Base-by-base conservation (phyloP, 2,329 filamentous ascomycete species). In the Aspergillus arachidicola region DNA sequence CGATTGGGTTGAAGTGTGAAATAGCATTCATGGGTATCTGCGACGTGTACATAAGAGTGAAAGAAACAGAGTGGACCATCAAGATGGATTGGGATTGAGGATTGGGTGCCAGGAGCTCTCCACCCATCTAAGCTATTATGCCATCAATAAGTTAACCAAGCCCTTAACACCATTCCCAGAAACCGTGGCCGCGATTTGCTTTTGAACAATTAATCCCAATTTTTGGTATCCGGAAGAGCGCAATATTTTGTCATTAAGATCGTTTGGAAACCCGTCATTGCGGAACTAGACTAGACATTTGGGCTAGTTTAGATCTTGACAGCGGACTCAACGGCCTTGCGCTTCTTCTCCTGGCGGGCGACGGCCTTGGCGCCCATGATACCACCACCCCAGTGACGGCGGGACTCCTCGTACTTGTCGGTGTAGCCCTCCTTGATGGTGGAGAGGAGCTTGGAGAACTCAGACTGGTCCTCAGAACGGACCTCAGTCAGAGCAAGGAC, bases 351-450 rank as follows among this genome's bases (percentile, higher is more conserved):
- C 78, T 85, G 84, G 75, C 85, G 84, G 70, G 87, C 89, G 72
- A 88, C 89, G 79, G 95, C 94, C 92, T 99, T 99, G 81, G 90
- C 87, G 78, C 95, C 89, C 94, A 99, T 97, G 86, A 99, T 97
- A 84, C 96, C 96, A 88, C 95, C 95, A 86, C 96, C 95, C 95
- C 96, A 99, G 85, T 94, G 92, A 82, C 91, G 90, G 83, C 93
- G 91, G 77, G 87, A 83, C 80, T 93, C 91, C 85, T 98, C 94
- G 82, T 92, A 92, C 89, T 96, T 96, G 84, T 96, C 93, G 77
- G 92, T 84, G 89, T 96, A 99, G 74, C 94, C 95, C 78, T 98
- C 94, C 91, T 99, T 98, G 88, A 99, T 86, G 80, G 95, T 89
- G 71, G 91, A 91, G 80, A 97, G 85, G 80, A 99, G 90, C 89